Conservation (phyloP, 139 green algal genomes). For the Chlamydomonas schloesseri region DNA sequence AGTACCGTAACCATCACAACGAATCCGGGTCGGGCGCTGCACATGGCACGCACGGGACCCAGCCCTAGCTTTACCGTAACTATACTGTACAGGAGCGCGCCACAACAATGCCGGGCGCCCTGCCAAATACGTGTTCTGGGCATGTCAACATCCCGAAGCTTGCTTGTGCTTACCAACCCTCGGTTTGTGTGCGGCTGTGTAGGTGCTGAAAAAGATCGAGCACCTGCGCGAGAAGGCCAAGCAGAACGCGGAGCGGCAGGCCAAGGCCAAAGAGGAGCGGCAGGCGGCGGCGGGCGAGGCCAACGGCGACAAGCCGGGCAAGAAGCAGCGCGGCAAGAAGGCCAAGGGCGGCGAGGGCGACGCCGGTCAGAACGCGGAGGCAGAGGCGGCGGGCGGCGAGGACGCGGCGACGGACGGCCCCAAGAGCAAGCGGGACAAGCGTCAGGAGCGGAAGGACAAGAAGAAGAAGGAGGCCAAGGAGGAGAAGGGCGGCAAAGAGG, state of each 20-base stretch:
- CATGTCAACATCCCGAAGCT: too few relatives aligned
- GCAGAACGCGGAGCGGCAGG: slow-evolving; percentile 4
- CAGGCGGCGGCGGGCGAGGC: not conserved
- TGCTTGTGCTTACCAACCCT: too few relatives aligned
- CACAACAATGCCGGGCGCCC: too few relatives aligned
- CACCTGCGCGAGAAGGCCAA: slow-evolving; percentile 23
- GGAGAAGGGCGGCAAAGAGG: not conserved
- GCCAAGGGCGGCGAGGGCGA: not conserved
- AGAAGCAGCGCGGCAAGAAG: not conserved
- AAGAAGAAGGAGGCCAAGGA: slow-evolving; percentile 7
- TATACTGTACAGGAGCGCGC: too few relatives aligned
- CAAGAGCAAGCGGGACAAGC: slow-evolving; percentile 3
- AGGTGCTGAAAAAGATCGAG: slow-evolving; percentile 68
- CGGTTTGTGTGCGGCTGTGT: too few relatives aligned
- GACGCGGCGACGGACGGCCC: not conserved
- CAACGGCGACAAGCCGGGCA: not conserved
- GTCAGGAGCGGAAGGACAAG: slow-evolving; percentile 43
- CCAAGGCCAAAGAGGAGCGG: not conserved
- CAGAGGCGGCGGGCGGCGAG: not conserved
- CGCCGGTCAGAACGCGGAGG: not conserved
- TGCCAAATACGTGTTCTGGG: too few relatives aligned
- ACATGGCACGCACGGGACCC: too few relatives aligned
- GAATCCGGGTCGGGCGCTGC: too few relatives aligned
- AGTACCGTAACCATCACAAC: too few relatives aligned
- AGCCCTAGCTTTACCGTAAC: too few relatives aligned